Evolutionary conservation across 1,284 basidiomycete genomes (phyloP).

Genomic region (Fomitopsis betulina): DNA sequence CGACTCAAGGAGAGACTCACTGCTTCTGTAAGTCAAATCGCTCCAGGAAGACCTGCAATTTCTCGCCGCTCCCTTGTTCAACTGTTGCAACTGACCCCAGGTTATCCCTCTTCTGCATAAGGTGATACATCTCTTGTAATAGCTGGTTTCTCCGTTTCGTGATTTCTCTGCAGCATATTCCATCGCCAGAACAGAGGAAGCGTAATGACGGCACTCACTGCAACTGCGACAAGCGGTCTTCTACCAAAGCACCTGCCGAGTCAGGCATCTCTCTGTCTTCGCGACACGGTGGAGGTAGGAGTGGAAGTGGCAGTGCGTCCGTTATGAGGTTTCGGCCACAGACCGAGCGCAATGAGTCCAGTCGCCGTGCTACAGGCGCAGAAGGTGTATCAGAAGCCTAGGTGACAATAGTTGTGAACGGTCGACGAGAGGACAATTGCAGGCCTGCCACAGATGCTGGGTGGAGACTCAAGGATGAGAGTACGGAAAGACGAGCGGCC

Average conservation of each 20-base stretch:
- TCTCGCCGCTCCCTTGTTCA: constrained; percentile 39
- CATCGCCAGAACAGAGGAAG: background rate
- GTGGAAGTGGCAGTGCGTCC: background rate
- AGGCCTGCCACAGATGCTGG: background rate
- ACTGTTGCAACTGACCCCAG: constrained; percentile 34
- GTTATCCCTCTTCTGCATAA: constrained; percentile 49
- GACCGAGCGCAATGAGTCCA: background rate
- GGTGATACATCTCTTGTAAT: constrained; percentile 60
- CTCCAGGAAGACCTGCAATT: constrained; percentile 44
- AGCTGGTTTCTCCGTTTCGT: constrained; percentile 59
- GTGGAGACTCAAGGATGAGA: background rate
- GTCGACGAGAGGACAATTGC: background rate
- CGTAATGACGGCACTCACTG: constrained; percentile 25
- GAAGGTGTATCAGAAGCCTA: too few relatives aligned
- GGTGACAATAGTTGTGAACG: too few relatives aligned
- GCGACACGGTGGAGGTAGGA: background rate
- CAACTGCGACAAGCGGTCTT: constrained; percentile 37
- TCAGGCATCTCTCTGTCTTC: constrained; percentile 9
- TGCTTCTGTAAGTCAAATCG: constrained; percentile 47
- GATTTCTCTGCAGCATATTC: constrained; percentile 42
- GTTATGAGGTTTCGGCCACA: background rate
- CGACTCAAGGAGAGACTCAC: constrained; percentile 30
- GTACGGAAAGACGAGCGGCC: background rate
- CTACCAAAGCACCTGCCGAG: constrained; percentile 24
- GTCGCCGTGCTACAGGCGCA: background rate